These are phyloP conservation scores for Stellera chamaejasme DNA, from an alignment of 345 rosid species.

Conservation along the genomic window DNA sequence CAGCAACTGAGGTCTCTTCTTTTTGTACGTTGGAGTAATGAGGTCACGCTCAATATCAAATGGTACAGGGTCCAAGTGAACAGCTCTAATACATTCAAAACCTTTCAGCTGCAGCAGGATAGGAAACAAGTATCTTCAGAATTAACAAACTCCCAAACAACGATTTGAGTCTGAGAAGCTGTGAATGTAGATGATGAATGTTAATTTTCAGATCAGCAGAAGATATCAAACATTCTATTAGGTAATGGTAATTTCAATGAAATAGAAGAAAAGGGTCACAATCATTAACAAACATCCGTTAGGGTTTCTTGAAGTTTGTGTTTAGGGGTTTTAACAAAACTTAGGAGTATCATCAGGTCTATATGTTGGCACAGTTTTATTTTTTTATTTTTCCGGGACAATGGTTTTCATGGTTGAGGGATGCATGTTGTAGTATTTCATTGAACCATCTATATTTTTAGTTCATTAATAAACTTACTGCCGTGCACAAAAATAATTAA, in stretches of 20 bases:
- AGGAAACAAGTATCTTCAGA: not conserved
- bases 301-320: no score
- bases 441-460: no score
- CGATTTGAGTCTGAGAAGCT: not conserved
- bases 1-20: constrained; percentile 88
- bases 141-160: not conserved
- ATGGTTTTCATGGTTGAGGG: no score
- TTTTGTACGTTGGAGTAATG: constrained; percentile 91
- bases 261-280: no score
- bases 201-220: not conserved
- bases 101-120: constrained; percentile 62
- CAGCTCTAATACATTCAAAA: constrained; percentile 71
- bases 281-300: no score
- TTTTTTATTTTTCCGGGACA: no score
- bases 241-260: not conserved
- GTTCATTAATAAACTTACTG: no score
- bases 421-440: no score
- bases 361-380: no score
- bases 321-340: no score
- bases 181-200: not conserved
- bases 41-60: constrained; percentile 88
- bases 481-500: no score
- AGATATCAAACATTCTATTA: not conserved
- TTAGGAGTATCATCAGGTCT: no score
- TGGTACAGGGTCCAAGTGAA: constrained; percentile 77